These are phyloP conservation scores for Wickerhamomyces mucosus DNA, from an alignment of 805 yeast species.

Conservation along the genomic window DNA sequence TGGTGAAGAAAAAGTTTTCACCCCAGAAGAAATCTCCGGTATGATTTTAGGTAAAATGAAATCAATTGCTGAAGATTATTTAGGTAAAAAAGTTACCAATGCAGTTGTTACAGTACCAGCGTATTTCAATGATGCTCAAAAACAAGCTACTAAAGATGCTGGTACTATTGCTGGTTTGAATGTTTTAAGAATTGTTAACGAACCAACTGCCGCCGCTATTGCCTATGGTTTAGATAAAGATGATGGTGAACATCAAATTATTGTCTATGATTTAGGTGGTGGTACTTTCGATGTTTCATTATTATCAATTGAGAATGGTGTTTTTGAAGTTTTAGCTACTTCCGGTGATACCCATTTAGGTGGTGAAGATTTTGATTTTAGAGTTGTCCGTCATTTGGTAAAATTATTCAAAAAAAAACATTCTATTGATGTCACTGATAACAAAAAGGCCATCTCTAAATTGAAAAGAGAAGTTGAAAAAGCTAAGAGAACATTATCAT, in stretches of 20 bases:
- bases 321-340: slow-evolving; percentile 86
- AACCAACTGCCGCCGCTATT: slow-evolving; percentile 96
- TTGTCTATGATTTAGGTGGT: slow-evolving; percentile 94
- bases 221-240: slow-evolving; percentile 88
- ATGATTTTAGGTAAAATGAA: slow-evolving; percentile 91
- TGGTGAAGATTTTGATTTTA: slow-evolving; percentile 93
- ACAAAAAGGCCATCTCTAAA: slow-evolving; percentile 83
- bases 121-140: slow-evolving; percentile 87
- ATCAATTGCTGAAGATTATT: slow-evolving; percentile 82
- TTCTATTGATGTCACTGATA: slow-evolving; percentile 70
- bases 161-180: slow-evolving; percentile 88
- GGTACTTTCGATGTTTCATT: slow-evolving; percentile 94
- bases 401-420: slow-evolving; percentile 90
- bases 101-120: slow-evolving; percentile 94
- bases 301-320: slow-evolving; percentile 82
- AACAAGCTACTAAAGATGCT: slow-evolving; percentile 91
- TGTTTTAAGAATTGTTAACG: slow-evolving; percentile 82
- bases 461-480: slow-evolving; percentile 96
- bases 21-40: slow-evolving; percentile 90
- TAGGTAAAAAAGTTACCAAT: slow-evolving; percentile 76
- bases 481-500: slow-evolving; percentile 93
- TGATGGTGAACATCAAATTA: slow-evolving; percentile 78
- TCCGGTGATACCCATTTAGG: slow-evolving; percentile 97
- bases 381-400: slow-evolving; percentile 79
- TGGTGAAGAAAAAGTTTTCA: slow-evolving; percentile 68